phyloP scores from a whole-genome alignment of 2,329 filamentous ascomycete species.

The Bertia moriformis region DNA sequence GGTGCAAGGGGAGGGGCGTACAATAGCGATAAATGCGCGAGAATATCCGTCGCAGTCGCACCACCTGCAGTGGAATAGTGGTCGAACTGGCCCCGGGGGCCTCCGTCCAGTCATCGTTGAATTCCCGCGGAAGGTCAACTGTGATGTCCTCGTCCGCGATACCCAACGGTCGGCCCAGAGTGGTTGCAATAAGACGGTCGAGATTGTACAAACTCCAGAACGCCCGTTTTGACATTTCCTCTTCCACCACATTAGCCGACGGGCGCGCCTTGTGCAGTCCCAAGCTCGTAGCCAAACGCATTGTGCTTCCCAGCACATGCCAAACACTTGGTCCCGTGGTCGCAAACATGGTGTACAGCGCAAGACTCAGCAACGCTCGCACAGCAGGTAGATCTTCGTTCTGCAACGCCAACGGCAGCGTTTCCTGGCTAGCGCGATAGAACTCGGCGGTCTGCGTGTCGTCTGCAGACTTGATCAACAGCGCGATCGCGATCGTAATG shows the following conservation, averaged over 20 bases:
- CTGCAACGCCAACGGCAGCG: slow-evolving; percentile 15
- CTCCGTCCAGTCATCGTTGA: slow-evolving; percentile 21
- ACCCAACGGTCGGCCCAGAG: slow-evolving; percentile 20
- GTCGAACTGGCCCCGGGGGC: slow-evolving; percentile 17
- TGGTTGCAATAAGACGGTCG: slow-evolving; percentile 21
- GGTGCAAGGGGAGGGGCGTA: slow-evolving; percentile 12
- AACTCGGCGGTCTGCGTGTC: slow-evolving; percentile 15
- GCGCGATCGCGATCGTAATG: slow-evolving; percentile 17
- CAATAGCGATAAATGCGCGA: slow-evolving; percentile 20
- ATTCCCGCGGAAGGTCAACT: slow-evolving; percentile 17
- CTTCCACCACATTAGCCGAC: slow-evolving; percentile 9
- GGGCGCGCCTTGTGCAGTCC: slow-evolving; percentile 15
- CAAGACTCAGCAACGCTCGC: slow-evolving; percentile 17
- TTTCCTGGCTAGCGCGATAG: slow-evolving; percentile 17
- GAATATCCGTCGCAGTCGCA: slow-evolving; percentile 18
- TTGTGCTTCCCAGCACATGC: slow-evolving; percentile 19
- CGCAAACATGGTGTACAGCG: slow-evolving; percentile 19
- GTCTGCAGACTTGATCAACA: slow-evolving; percentile 16
- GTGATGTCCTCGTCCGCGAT: slow-evolving; percentile 24
- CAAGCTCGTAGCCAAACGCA: slow-evolving; percentile 19
- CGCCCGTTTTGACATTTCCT: slow-evolving; percentile 22
- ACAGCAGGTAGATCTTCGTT: slow-evolving; percentile 20
- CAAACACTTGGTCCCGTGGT: slow-evolving; percentile 19
- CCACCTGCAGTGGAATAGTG: slow-evolving; percentile 20
- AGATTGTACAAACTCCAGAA: slow-evolving; percentile 27